A percentile compares a stretch with the other conserved stretches of the same genome.
Evolutionary conservation across 805 yeast genomes (phyloP).

Genomic region (Saturnispora dispora): DNA sequence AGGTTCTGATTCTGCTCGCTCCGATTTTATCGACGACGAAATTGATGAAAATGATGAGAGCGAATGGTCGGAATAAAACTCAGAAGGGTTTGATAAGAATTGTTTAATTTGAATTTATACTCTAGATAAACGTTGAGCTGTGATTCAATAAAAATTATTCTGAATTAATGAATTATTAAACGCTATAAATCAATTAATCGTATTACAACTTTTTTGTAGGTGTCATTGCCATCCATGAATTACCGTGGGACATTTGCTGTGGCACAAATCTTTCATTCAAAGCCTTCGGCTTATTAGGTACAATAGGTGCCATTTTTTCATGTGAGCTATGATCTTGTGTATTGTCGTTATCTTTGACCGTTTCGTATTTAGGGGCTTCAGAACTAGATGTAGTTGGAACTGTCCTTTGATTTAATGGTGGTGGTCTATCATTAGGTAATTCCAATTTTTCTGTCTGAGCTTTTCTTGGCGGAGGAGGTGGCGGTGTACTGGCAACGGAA

Average conservation of each 20-base stretch:
- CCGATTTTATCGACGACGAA: conserved; percentile 4
- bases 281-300: conserved; percentile 25
- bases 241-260: background rate
- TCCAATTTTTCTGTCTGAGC: background rate
- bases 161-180: background rate
- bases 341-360: background rate
- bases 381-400: background rate
- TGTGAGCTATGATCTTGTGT: background rate
- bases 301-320: conserved; percentile 24
- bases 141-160: background rate
- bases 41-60: conserved; percentile 15
- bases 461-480: conserved; percentile 26
- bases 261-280: conserved; percentile 14
- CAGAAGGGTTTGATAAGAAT: background rate
- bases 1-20: conserved; percentile 13
- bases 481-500: conserved; percentile 9
- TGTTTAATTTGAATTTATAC: background rate
- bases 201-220: conserved; percentile 23
- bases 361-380: background rate
- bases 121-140: background rate
- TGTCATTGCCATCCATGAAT: conserved; percentile 25
- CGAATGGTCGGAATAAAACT: conserved; percentile 5
- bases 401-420: background rate
- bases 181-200: background rate
- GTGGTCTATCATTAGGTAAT: conserved; percentile 8